Conservation (phyloP, 78 protist species). For the Mantamonas sphyraenae region DNA sequence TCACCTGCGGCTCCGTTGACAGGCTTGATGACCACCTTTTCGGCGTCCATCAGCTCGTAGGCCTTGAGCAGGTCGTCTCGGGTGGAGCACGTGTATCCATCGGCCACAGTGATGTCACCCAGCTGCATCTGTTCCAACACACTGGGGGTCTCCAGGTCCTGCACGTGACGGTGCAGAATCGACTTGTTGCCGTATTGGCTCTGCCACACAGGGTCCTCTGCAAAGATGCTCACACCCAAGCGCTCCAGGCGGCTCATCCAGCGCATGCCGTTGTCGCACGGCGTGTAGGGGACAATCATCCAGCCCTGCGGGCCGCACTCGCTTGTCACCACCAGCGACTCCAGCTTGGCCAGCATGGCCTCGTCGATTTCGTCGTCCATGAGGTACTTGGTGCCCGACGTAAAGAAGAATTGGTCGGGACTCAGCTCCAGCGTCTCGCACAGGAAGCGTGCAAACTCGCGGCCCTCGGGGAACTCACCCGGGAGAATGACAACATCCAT, state of each 20-base stretch:
- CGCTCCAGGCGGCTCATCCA: conserved; percentile 2
- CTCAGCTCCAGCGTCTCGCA: too few relatives aligned
- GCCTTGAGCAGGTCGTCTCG: conserved; percentile 9
- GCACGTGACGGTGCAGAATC: conserved; percentile 5
- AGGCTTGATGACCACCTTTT: conserved; percentile 14
- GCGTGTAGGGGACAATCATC: conserved; percentile 11
- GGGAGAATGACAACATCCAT: conserved; percentile 10
- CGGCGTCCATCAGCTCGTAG: neutral
- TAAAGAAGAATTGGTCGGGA: too few relatives aligned
- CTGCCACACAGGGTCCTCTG: conserved; percentile 20
- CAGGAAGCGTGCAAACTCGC: too few relatives aligned
- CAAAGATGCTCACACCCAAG: conserved; percentile 4
- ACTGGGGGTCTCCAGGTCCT: conserved; percentile 1
- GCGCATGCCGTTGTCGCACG: neutral
- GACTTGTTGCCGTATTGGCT: neutral
- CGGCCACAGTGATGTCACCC: conserved; percentile 1
- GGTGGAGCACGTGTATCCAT: conserved; percentile 9
- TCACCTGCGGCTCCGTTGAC: conserved; percentile 10
- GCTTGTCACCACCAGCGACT: neutral
- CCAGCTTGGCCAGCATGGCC: neutral
- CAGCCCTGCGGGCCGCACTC: neutral
- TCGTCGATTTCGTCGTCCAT: conserved; percentile 16
- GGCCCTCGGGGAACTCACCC: too few relatives aligned
- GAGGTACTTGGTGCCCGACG: neutral
- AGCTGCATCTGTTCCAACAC: conserved; percentile 1